A percentile compares a stretch with the other conserved stretches of the same genome.
Conservation (phyloP, 140 eudicot genomes). For the Bidens hawaiensis region DNA sequence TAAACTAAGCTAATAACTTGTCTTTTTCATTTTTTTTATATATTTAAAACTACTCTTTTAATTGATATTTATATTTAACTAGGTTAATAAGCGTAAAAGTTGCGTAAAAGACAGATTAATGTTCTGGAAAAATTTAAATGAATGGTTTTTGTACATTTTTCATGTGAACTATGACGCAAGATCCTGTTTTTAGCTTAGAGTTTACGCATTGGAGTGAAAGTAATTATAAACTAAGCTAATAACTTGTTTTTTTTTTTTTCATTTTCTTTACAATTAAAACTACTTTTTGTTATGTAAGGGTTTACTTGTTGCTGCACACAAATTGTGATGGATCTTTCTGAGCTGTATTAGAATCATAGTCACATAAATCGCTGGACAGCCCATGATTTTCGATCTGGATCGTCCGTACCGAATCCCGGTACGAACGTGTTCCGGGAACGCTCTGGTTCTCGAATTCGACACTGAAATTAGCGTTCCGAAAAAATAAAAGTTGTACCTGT, state of each 20-base stretch:
- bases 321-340: neutral
- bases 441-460: no score
- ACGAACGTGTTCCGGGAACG: no score
- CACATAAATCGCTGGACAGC: no score
- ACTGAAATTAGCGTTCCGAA: no score
- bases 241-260: neutral
- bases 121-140: neutral
- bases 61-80: neutral
- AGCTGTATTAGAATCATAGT: neutral
- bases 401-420: no score
- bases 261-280: neutral
- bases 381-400: no score
- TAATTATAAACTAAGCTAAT: neutral
- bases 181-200: neutral
- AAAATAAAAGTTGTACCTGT: no score
- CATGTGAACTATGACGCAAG: constrained; percentile 6
- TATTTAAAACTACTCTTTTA: no score
- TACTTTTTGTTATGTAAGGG: neutral
- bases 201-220: constrained; percentile 1
- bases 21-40: no score
- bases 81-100: neutral
- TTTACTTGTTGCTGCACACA: neutral
- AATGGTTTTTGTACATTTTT: neutral
- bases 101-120: constrained; percentile 10
- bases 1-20: no score